phyloP scores from a whole-genome alignment of 495 filamentous ascomycete genomes.

The Xylaria bambusicola region DNA sequence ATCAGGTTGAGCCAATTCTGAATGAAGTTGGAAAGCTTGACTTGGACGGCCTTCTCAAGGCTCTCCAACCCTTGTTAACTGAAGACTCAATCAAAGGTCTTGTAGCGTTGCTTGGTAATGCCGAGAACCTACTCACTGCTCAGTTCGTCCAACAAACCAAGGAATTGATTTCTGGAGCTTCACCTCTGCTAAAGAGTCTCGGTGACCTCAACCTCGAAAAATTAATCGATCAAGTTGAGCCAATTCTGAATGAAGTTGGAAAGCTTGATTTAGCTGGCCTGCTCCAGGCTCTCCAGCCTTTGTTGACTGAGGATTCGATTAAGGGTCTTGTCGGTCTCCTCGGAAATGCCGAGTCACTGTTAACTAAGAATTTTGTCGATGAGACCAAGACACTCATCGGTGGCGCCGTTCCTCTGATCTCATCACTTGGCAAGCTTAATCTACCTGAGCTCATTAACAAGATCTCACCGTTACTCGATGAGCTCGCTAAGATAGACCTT shows the following conservation, averaged over 20 bases:
- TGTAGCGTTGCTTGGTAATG: slow-evolving; percentile 36
- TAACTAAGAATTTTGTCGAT: slow-evolving; percentile 47
- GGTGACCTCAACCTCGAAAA: slow-evolving; percentile 38
- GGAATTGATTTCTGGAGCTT: slow-evolving; percentile 39
- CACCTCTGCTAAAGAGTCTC: slow-evolving; percentile 37
- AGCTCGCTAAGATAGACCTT: slow-evolving; percentile 33
- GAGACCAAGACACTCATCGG: slow-evolving; percentile 35
- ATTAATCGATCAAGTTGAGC: slow-evolving; percentile 34
- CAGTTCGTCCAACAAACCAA: slow-evolving; percentile 46
- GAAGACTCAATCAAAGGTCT: too few relatives aligned
- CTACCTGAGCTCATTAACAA: slow-evolving; percentile 36
- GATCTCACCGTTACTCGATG: slow-evolving; percentile 38
- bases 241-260: slow-evolving; percentile 38
- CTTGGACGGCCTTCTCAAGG: slow-evolving; percentile 30
- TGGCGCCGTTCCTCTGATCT: slow-evolving; percentile 39
- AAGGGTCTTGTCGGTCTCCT: slow-evolving; percentile 44
- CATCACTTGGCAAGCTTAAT: slow-evolving; percentile 40
- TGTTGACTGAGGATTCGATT: slow-evolving; percentile 41
- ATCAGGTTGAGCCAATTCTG: slow-evolving; percentile 40
- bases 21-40: slow-evolving; percentile 42
- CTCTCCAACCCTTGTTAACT: too few relatives aligned
- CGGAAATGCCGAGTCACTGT: slow-evolving; percentile 42
- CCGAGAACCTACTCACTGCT: slow-evolving; percentile 41
- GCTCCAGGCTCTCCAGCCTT: slow-evolving; percentile 28
- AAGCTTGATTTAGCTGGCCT: slow-evolving; percentile 29